Evolutionary conservation across 73 alveolate species (phyloP).

Genomic region (Stentor coeruleus): DNA sequence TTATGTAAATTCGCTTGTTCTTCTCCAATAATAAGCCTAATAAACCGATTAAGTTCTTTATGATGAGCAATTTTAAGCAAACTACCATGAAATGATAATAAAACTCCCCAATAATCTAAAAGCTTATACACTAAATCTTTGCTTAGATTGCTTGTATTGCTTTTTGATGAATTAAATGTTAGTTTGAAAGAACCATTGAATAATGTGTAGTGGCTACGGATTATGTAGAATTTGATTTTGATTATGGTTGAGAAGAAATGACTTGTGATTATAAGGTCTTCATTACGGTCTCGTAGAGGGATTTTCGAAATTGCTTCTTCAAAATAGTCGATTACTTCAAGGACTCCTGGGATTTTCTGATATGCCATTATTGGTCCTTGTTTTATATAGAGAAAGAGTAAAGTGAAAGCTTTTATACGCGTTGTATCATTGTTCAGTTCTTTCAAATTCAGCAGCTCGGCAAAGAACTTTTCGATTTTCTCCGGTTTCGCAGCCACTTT

Average conservation of each 20-base stretch:
- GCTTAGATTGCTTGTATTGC: not conserved
- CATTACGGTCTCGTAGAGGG: not conserved
- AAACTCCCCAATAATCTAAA: not conserved
- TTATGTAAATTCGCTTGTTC: not conserved
- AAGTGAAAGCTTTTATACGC: not conserved
- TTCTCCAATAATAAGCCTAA: not conserved
- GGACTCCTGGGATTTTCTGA: not conserved
- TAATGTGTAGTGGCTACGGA: not conserved
- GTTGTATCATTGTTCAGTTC: not conserved
- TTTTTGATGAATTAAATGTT: too few relatives aligned
- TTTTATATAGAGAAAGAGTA: not conserved
- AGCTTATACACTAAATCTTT: not conserved
- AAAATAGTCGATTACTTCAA: not conserved
- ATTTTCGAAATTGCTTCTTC: not conserved
- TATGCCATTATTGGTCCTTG: not conserved
- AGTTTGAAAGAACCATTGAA: not conserved
- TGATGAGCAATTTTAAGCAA: not conserved
- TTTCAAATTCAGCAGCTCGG: not conserved
- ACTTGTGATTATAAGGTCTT: not conserved
- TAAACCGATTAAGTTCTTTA: not conserved
- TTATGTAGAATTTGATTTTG: not conserved
- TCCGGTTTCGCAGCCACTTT: slow-evolving; percentile 15
- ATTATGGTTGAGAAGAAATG: not conserved
- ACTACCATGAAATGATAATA: not conserved
- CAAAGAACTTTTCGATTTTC: not conserved